Percentiles rank a stretch among this genome's conserved stretches.
Conservation (phyloP, 352 stramenopile species). For the Thalassiosira hispida region DNA sequence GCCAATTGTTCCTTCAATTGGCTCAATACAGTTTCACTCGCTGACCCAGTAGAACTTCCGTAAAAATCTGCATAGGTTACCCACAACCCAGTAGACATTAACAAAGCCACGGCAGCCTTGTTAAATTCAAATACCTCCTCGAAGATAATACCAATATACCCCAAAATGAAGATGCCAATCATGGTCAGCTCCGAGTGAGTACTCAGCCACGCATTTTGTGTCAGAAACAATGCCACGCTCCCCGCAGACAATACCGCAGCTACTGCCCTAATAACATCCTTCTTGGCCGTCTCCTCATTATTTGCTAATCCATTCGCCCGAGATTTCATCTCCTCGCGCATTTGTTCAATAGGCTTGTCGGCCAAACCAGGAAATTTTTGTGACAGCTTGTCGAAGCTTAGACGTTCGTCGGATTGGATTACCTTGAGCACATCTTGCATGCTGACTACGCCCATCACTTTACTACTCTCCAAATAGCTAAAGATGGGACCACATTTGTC, state of each 20-base stretch:
- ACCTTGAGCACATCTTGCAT: slow-evolving; percentile 82
- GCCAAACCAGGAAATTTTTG: slow-evolving; percentile 73
- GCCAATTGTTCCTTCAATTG: slow-evolving; percentile 83
- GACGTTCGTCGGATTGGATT: slow-evolving; percentile 81
- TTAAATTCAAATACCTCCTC: slow-evolving; percentile 88
- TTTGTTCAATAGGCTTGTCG: slow-evolving; percentile 69
- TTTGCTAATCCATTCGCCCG: slow-evolving; percentile 66
- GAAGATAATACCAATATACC: slow-evolving; percentile 88
- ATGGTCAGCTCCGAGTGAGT: slow-evolving; percentile 77
- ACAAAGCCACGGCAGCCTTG: slow-evolving; percentile 84
- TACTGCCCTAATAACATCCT: slow-evolving; percentile 75
- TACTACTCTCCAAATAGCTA: slow-evolving; percentile 21
- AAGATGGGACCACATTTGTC: slow-evolving; percentile 49
- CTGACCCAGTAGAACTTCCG: slow-evolving; percentile 55
- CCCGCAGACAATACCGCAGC: slow-evolving; percentile 54
- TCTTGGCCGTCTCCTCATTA: slow-evolving; percentile 70
- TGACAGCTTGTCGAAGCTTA: slow-evolving; percentile 69
- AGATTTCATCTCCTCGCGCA: slow-evolving; percentile 79
- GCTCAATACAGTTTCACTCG: slow-evolving; percentile 64
- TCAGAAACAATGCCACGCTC: slow-evolving; percentile 71
- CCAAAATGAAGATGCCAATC: slow-evolving; percentile 85
- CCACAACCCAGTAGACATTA: slow-evolving; percentile 86
- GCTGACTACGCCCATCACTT: slow-evolving; percentile 74
- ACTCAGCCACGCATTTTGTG: slow-evolving; percentile 75
- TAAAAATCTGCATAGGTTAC: slow-evolving; percentile 87